These are phyloP conservation scores for Fragosphaeria purpurea DNA, from an alignment of 2,329 filamentous ascomycete species.

Conservation along the genomic window DNA sequence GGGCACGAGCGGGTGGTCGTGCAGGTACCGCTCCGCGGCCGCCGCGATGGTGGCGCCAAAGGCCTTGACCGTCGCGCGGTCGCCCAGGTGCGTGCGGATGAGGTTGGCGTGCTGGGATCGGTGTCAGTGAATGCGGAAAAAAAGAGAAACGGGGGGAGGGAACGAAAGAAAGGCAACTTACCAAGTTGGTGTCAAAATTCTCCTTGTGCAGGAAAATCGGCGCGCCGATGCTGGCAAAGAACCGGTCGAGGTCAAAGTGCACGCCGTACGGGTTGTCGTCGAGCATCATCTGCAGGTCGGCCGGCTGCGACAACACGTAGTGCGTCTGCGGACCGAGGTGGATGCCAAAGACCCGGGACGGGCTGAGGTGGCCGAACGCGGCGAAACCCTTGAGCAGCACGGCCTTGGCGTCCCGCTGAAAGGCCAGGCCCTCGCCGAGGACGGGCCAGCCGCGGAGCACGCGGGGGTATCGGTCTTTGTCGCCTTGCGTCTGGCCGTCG, in stretches of 20 bases:
- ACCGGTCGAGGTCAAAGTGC: conserved; percentile 6
- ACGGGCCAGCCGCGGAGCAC: conserved; percentile 4
- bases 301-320: conserved; percentile 3
- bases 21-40: conserved; percentile 3
- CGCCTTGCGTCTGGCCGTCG: neutral
- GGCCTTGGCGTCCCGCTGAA: conserved; percentile 3
- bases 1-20: neutral
- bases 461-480: neutral
- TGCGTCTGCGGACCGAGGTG: conserved; percentile 7
- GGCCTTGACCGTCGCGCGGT: conserved; percentile 2
- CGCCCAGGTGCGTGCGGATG: conserved; percentile 5
- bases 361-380: neutral
- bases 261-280: conserved; percentile 7
- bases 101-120: conserved; percentile 3
- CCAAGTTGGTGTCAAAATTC: conserved; percentile 3
- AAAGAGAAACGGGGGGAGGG: no score
- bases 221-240: conserved; percentile 4
- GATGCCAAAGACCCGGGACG: conserved; percentile 5
- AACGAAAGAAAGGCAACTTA: neutral
- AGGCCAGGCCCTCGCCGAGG: conserved; percentile 4
- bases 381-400: conserved; percentile 1
- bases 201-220: conserved; percentile 6
- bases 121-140: neutral
- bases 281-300: conserved; percentile 8
- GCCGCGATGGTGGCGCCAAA: conserved; percentile 3